Base-by-base conservation (phyloP, 2,329 filamentous ascomycete genomes). In the Lachnellula occidentalis region DNA sequence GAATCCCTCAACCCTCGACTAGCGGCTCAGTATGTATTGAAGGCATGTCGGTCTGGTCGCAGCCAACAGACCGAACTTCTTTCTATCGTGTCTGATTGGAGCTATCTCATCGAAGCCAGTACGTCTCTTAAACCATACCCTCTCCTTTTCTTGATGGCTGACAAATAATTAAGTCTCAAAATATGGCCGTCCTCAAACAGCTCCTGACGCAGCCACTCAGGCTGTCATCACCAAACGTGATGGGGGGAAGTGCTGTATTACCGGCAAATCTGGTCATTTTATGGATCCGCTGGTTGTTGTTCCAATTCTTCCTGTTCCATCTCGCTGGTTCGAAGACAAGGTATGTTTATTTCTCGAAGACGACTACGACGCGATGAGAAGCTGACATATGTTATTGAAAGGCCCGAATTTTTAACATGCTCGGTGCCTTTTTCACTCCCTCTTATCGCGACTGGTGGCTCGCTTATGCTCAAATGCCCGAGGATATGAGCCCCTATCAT, bases 191-290 rank as follows among this genome's bases (percentile, higher is more conserved):
- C 31, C n/a, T n/a, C 48, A 2, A 19, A 12, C 34, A 50, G 37
- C 9, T 6, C 27, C 21, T 24, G 48, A 50, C 24, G 48, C 27
- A 12, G 19, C 34, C 21, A 50, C 48, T 22, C 48, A 39, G 6
- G 34, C 48, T 50, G 34, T 4, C 9, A 50, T 41, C 48, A 21
- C 21, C 12, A 37, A 42, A 41, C 48, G 34, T 24, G 34, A 50
- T 41, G 48, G 48, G n/a, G 48, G 17, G 11, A 50, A 50, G 34
- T 50, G 48, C 34, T 50, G 48, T 34, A 50, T 50, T 39, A 50
- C 31, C 21, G 48, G 48, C 36, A 50, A 50, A 22, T 8, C 48
- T 27, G 34, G 48, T 24, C 7, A 5, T 50, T 41, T 31, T 34
- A 21, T 6, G 34, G 48, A 50, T 41, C 48, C 48, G 31, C 17